Conservation (phyloP, 129 eudicot species). For the Tagetes erecta region DNA sequence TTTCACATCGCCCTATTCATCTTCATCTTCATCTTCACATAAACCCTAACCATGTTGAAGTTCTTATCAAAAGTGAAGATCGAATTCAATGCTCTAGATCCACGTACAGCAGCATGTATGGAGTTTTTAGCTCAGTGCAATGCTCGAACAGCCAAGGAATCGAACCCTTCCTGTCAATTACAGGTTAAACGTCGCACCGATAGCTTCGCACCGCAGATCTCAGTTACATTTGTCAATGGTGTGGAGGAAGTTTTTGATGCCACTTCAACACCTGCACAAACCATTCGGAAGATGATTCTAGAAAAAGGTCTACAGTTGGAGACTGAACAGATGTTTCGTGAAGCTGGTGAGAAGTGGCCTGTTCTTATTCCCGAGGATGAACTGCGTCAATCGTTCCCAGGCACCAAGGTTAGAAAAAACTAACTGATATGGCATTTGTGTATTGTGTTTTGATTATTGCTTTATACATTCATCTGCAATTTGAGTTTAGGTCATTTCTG, state of each 20-base stretch:
- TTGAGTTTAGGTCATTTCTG: background rate
- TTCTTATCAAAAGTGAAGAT: constrained; percentile 78
- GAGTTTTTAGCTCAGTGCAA: constrained; percentile 95
- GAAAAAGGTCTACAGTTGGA: constrained; percentile 74
- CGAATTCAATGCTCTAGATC: constrained; percentile 94
- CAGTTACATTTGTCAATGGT: constrained; percentile 86
- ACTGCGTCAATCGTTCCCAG: constrained; percentile 48
- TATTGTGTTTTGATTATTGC: background rate
- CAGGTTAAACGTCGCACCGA: constrained; percentile 93
- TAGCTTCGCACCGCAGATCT: constrained; percentile 82
- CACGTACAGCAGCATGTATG: constrained; percentile 90
- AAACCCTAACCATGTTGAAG: constrained; percentile 65
- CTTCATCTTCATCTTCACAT: background rate
- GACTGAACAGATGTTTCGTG: constrained; percentile 92
- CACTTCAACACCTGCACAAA: constrained; percentile 77
- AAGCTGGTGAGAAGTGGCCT: constrained; percentile 95
- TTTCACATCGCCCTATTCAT: no score
- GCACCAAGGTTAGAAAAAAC: constrained; percentile 62
- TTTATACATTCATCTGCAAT: background rate
- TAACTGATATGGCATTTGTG: background rate
- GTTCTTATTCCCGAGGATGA: constrained; percentile 77
- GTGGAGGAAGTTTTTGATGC: constrained; percentile 87
- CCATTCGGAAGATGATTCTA: constrained; percentile 73
- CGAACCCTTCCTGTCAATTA: constrained; percentile 81
- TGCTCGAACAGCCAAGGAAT: constrained; percentile 86